phyloP scores from a whole-genome alignment of 306 rosid genomes.

The Luffa aegyptiaca region DNA sequence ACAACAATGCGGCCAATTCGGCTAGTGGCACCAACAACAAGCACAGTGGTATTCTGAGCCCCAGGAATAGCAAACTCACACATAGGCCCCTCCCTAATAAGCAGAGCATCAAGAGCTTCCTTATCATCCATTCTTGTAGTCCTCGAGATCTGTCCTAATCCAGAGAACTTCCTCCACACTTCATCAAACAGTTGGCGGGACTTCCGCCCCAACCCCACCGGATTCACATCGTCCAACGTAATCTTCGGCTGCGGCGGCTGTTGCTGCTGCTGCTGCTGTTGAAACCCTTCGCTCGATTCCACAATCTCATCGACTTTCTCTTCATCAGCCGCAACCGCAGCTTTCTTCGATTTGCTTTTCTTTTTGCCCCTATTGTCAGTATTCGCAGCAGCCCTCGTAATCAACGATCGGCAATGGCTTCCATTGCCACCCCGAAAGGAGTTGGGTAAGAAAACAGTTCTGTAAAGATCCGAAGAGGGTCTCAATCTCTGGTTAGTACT shows the following conservation, averaged over 20 bases:
- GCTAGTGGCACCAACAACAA: constrained; percentile 91
- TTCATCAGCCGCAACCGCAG: not conserved
- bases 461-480: not conserved
- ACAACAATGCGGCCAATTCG: constrained; percentile 80
- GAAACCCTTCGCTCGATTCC: not conserved
- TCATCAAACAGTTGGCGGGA: constrained; percentile 84
- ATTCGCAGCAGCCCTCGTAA: constrained; percentile 8
- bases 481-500: constrained; percentile 1
- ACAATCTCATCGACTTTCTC: constrained; percentile 4
- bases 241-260: constrained; percentile 31
- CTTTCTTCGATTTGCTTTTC: constrained; percentile 6
- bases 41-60: constrained; percentile 78
- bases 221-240: constrained; percentile 80
- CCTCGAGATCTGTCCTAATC: constrained; percentile 86
- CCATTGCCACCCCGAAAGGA: not conserved
- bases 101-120: constrained; percentile 67
- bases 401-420: not conserved
- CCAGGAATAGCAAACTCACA: constrained; percentile 91
- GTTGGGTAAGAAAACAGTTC: not conserved
- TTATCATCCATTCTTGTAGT: constrained; percentile 55
- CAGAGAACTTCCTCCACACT: constrained; percentile 93
- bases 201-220: constrained; percentile 77
- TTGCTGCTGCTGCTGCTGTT: constrained; percentile 17
- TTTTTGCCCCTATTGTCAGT: not conserved
- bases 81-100: constrained; percentile 80